Conservation (phyloP, 2,329 filamentous ascomycete genomes). For the Fusarium floridanum region DNA sequence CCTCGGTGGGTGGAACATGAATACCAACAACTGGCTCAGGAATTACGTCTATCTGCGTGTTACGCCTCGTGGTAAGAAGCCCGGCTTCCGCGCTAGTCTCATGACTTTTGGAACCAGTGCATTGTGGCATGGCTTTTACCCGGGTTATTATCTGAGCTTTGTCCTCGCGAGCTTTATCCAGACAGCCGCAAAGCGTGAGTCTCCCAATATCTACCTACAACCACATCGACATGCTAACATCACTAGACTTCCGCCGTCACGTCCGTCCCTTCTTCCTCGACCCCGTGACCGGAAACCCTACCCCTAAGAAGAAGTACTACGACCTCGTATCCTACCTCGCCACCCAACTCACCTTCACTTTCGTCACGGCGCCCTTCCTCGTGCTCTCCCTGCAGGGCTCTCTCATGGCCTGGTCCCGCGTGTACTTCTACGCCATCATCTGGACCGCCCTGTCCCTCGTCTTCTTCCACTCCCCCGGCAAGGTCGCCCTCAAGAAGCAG, state of each 20-base stretch:
- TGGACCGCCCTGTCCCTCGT: constrained; percentile 74
- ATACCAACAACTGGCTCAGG: constrained; percentile 95
- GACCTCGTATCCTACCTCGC: constrained; percentile 80
- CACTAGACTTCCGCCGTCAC: constrained; percentile 85
- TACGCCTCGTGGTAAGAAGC: constrained; percentile 94
- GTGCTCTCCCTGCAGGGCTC: constrained; percentile 80
- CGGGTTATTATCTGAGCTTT: constrained; percentile 94
- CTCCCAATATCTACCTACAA: not conserved
- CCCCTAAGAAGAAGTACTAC: constrained; percentile 84
- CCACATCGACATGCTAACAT: constrained; percentile 14
- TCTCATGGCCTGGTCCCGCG: constrained; percentile 81
- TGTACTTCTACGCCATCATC: constrained; percentile 89
- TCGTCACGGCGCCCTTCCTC: constrained; percentile 86
- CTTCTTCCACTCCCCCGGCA: constrained; percentile 86
- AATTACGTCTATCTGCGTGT: constrained; percentile 97
- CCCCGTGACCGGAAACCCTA: constrained; percentile 76
- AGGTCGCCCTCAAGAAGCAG: constrained; percentile 67
- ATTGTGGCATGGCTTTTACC: constrained; percentile 98
- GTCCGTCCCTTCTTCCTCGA: constrained; percentile 94
- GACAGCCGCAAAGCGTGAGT: constrained; percentile 92
- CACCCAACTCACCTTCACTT: constrained; percentile 87
- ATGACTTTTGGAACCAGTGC: constrained; percentile 95
- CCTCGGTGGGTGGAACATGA: constrained; percentile 96
- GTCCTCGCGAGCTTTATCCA: constrained; percentile 91
- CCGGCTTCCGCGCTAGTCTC: constrained; percentile 93